Percentiles rank a stretch among this genome's conserved stretches.
These are phyloP conservation scores for Hypoxylon sp. DNA, from an alignment of 2,329 filamentous ascomycete genomes.

Conservation along the genomic window DNA sequence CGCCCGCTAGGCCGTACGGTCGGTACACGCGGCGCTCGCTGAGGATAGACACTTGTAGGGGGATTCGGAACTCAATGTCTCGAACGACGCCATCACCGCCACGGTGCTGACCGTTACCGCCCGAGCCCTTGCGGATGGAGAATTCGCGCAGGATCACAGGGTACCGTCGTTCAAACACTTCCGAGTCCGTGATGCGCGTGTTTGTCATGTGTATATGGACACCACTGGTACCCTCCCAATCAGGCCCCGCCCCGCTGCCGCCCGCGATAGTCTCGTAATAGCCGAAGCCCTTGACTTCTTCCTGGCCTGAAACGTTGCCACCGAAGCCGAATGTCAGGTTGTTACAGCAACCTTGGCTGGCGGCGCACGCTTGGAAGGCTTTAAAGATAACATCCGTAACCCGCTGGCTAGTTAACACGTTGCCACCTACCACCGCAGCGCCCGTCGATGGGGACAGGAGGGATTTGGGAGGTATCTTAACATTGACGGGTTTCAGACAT, in stretches of 20 bases:
- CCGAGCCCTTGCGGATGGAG: conserved; percentile 70
- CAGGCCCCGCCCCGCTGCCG: conserved; percentile 77
- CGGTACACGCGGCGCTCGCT: conserved; percentile 79
- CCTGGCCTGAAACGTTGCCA: conserved; percentile 69
- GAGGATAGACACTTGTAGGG: conserved; percentile 80
- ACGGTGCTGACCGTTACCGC: conserved; percentile 72
- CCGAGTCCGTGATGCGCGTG: conserved; percentile 81
- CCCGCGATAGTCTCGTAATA: conserved; percentile 86
- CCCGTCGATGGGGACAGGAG: conserved; percentile 80
- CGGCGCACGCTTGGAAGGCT: conserved; percentile 81
- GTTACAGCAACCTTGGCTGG: conserved; percentile 81
- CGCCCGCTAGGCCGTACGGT: conserved; percentile 87
- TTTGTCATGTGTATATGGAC: conserved; percentile 86
- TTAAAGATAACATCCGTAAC: conserved; percentile 84
- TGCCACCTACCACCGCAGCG: conserved; percentile 83
- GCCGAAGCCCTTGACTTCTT: conserved; percentile 77
- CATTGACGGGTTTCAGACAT: conserved; percentile 78
- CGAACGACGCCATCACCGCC: conserved; percentile 80
- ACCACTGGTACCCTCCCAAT: conserved; percentile 78
- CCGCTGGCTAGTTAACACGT: conserved; percentile 80
- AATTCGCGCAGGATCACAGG: conserved; percentile 79
- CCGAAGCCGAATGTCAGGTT: conserved; percentile 85
- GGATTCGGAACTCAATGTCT: conserved; percentile 81
- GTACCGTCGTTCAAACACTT: conserved; percentile 81
- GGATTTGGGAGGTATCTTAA: conserved; percentile 76